phyloP scores from a whole-genome alignment of 108 stramenopile species.

The Conticribra weissflogii region DNA sequence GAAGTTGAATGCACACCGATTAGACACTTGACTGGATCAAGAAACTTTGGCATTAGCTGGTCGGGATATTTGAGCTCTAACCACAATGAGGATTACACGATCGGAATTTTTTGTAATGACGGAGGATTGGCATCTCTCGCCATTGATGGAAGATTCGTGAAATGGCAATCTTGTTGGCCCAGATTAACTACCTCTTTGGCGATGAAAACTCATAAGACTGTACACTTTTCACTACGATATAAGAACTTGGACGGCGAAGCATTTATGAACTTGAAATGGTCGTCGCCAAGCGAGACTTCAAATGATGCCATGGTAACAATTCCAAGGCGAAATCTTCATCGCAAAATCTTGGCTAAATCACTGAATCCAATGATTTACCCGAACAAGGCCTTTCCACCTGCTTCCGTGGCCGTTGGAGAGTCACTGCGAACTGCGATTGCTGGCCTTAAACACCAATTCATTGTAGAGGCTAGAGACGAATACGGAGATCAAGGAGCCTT shows the following conservation, averaged over 20 bases:
- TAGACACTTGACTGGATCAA: constrained; percentile 7
- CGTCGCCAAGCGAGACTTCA: not conserved
- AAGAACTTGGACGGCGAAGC: constrained; percentile 12
- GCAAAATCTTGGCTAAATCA: not conserved
- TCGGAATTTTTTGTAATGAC: constrained; percentile 16
- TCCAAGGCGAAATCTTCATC: constrained; percentile 16
- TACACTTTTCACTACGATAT: constrained; percentile 24
- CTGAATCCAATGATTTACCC: constrained; percentile 16
- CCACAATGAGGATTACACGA: constrained; percentile 18
- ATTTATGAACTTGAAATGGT: constrained; percentile 21
- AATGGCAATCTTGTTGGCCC: constrained; percentile 28
- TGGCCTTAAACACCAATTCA: constrained; percentile 23
- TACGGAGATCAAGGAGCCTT: not conserved
- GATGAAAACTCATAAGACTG: constrained; percentile 13
- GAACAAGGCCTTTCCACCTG: constrained; percentile 6
- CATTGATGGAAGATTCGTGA: constrained; percentile 14
- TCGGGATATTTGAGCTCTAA: constrained; percentile 17
- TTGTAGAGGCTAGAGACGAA: constrained; percentile 20
- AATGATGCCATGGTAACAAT: constrained; percentile 5
- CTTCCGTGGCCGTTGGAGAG: constrained; percentile 22
- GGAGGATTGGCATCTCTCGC: constrained; percentile 14
- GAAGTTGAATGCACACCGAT: not conserved
- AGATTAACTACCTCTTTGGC: not conserved
- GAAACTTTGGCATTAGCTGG: not conserved
- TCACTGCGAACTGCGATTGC: constrained; percentile 17